Evolutionary conservation across 2,329 filamentous ascomycete species (phyloP), one percentile per base, ranked within the genome.

Genomic region (Xylariales sp.): DNA sequence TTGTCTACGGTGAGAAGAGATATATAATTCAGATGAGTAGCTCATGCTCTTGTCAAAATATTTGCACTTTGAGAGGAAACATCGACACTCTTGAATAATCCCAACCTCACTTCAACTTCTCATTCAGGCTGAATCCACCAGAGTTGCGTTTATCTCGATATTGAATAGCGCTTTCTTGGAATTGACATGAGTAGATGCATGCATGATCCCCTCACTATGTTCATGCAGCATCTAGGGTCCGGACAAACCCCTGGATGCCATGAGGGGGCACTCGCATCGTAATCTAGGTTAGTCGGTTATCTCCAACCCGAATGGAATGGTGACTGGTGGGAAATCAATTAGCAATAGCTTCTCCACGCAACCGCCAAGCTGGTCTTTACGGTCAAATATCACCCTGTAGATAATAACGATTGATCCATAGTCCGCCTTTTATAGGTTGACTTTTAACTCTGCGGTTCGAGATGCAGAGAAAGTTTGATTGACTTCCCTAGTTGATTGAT

Each of bases 311-410:
- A 39, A 10, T 23, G 23, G 57, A 48, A 48, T 23, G 53, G 39
- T 68, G 57, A 68, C 48, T 65, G 66, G 66, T 68, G 66, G 66
- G 66, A 68, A 65, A 68, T 62, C 54, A 65, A 62, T 54, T 32
- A 54, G n/a, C 41, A 30, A 65, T 32, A 28, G n/a, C 34, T 36
- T 62, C 62, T 65, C 62, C 66, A 30, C 62, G 54, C 62, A 28
- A 53, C 30, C 62, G 62, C 62, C 66, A 68, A 62, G 62, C 28
- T 61, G 28, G 14, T 41, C 32, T 46, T 1, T 12, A 16, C 14
- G 48, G 23, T 39, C 5, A 28, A 18, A 14, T 9, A 50, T 8
- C 7, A 10, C n/a, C 30, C 3, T 18, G 23, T 53, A 10, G 8
- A 36, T 6, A 56, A 18, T 50, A 14, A 32, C 52, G 14, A 41